Base-by-base conservation (phyloP, 768 basidiomycete genomes). In the Rhodotorula graminis region DNA sequence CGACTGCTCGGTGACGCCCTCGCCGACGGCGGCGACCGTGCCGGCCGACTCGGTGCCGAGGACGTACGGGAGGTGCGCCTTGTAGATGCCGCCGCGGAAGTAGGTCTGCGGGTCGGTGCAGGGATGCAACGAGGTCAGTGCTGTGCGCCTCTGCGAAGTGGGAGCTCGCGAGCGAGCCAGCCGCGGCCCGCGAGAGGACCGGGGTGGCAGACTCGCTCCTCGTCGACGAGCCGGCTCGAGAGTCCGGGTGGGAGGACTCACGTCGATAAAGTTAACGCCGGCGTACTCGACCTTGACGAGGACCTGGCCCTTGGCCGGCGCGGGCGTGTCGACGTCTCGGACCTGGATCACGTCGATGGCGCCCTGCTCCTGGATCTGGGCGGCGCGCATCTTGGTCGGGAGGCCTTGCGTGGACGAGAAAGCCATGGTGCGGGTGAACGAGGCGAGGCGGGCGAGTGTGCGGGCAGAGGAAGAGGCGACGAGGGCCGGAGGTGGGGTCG, bases 11-110 rank as follows among this genome's bases (percentile, higher is more conserved):
- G 85, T 83, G 70, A 89, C 83, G 59, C 85, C 83, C 65, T 90
- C 82, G 25, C 90, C 86, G 10, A 95, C 83, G 21, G 85, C 84
- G 55, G 90, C 84, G 67, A 98, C 85, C 11, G 84, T 86, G 0
- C 96, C 96, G 3, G 90, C 85, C 0, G 85, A 85, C 81, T 98
- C 95, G 76, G 85, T 85, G 8, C 94, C 93, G 31, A 93, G 82
- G 21, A 86, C 84, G 50, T 85, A 85, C 11, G 78, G 80, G 57
- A 77, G 70, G n/a, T 77, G 72, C 7, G 76, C 68, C 52, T 76
- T 81, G 80, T 81, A 88, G 86, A 84, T 73, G 8, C 84, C 84
- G 14, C 80, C 77, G 56, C 93, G 84, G 79, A 85, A 87, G 80
- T 96, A 94, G 57, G 87, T 91, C 90, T 33, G n/a, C 27, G 4